Conservation (phyloP, 345 rosid species). For the Eucalyptus fibrosa region DNA sequence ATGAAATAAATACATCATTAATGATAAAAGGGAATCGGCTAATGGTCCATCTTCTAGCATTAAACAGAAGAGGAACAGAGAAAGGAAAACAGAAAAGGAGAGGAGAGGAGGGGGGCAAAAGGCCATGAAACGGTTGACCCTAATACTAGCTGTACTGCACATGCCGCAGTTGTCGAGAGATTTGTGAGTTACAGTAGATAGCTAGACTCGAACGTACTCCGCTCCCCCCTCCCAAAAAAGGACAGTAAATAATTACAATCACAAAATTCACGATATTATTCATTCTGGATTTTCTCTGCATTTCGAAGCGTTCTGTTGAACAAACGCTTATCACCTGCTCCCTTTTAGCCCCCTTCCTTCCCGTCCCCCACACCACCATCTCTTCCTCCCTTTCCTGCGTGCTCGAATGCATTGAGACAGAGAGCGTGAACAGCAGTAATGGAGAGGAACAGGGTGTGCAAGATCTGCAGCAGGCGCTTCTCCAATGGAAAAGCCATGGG, state of each 20-base stretch:
- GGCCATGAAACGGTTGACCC: background rate
- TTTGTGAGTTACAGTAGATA: background rate
- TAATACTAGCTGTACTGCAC: background rate
- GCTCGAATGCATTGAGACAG: background rate
- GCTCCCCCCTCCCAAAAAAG: background rate
- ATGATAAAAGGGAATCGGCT: background rate
- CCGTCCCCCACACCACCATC: background rate
- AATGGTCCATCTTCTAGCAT: background rate
- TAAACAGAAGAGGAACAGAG: background rate
- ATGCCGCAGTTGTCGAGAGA: background rate
- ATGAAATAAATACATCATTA: background rate
- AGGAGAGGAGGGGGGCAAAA: background rate
- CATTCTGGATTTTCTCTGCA: background rate
- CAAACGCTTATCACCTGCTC: background rate
- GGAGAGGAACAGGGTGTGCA: conserved; percentile 23
- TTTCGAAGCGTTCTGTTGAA: background rate
- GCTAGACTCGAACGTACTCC: background rate
- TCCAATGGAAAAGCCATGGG: conserved; percentile 68
- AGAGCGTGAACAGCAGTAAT: background rate
- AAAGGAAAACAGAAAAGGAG: background rate
- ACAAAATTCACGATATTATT: background rate
- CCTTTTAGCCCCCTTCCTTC: background rate
- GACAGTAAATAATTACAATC: background rate
- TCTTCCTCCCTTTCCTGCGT: background rate
- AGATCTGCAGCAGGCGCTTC: conserved; percentile 42